Percentiles rank a stretch among this genome's conserved stretches.
Evolutionary conservation across 2,329 filamentous ascomycete genomes (phyloP).

Genomic region (Aspergillus glaucus): DNA sequence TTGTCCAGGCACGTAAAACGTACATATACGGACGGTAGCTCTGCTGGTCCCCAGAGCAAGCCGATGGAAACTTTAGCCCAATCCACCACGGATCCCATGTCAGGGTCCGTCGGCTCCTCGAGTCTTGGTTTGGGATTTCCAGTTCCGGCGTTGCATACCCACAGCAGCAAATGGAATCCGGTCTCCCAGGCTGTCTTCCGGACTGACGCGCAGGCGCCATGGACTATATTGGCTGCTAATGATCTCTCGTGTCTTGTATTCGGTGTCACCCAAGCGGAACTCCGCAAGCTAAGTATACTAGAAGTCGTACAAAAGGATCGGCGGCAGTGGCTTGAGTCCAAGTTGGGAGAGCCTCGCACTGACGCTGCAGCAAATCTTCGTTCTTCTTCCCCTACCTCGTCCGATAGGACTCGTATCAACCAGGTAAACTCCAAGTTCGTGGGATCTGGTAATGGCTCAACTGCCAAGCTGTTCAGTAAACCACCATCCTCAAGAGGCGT

Average conservation of each 20-base stretch:
- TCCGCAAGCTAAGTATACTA: conserved; percentile 88
- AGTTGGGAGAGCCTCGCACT: conserved; percentile 60
- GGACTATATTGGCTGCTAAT: conserved; percentile 94
- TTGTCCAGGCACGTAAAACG: conserved; percentile 63
- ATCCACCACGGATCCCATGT: conserved; percentile 56
- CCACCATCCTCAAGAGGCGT: conserved; percentile 53
- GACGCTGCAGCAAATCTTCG: conserved; percentile 37
- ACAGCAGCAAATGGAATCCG: conserved; percentile 83
- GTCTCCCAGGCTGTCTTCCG: conserved; percentile 96
- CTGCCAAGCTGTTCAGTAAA: conserved; percentile 80
- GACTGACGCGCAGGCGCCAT: conserved; percentile 82
- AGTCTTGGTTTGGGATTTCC: conserved; percentile 34
- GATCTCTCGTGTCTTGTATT: conserved; percentile 96
- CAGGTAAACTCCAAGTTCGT: conserved; percentile 33
- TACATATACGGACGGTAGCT: conserved; percentile 77
- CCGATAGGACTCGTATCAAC: conserved; percentile 34
- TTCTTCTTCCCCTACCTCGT: conserved; percentile 11
- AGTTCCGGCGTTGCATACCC: conserved; percentile 64
- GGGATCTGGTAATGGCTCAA: conserved; percentile 75
- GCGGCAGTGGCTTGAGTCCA: conserved; percentile 81
- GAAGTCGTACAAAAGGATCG: conserved; percentile 90
- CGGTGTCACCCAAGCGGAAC: conserved; percentile 93
- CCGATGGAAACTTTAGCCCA: conserved; percentile 79
- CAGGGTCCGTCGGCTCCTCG: conserved; percentile 27
- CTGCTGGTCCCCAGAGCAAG: conserved; percentile 70